Conservation (phyloP, 148 eudicot genomes). For the Mesembryanthemum crystallinum region DNA sequence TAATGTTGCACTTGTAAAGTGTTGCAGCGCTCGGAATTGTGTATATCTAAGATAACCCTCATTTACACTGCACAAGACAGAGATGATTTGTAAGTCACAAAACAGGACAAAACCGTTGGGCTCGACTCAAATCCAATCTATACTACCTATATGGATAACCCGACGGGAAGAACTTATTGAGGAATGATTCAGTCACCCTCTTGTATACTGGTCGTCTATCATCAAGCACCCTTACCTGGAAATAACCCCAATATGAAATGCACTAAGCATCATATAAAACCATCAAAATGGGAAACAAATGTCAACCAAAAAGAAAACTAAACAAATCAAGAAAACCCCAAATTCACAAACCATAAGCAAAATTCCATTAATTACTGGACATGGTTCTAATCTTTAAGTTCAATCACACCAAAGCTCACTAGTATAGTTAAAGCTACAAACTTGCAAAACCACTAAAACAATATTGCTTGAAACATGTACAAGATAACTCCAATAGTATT, state of each 20-base stretch:
- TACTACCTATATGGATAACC: conserved; percentile 95
- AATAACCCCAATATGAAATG: conserved; percentile 2
- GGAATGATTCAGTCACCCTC: conserved; percentile 68
- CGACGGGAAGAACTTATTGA: conserved; percentile 82
- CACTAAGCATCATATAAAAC: conserved; percentile 6
- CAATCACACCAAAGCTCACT: too few species aligned
- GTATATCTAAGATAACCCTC: conserved; percentile 95
- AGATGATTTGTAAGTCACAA: conserved; percentile 8
- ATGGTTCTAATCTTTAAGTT: too few species aligned
- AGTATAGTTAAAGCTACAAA: background rate
- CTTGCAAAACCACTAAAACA: background rate
- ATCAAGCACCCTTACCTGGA: conserved; percentile 63
- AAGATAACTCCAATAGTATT: too few species aligned
- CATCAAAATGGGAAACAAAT: background rate
- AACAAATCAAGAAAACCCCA: background rate
- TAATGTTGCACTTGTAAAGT: conserved; percentile 85
- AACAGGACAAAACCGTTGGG: background rate
- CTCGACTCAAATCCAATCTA: background rate
- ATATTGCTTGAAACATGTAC: too few species aligned
- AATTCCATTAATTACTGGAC: too few species aligned
- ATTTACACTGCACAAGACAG: conserved; percentile 65
- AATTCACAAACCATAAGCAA: too few species aligned
- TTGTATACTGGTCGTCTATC: conserved; percentile 67
- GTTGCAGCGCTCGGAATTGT: conserved; percentile 93
- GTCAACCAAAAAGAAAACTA: background rate